A percentile compares a stretch with the other conserved stretches of the same genome.
phyloP scores from a whole-genome alignment of 257 asterid genomes.

The Ehretia macrophylla region DNA sequence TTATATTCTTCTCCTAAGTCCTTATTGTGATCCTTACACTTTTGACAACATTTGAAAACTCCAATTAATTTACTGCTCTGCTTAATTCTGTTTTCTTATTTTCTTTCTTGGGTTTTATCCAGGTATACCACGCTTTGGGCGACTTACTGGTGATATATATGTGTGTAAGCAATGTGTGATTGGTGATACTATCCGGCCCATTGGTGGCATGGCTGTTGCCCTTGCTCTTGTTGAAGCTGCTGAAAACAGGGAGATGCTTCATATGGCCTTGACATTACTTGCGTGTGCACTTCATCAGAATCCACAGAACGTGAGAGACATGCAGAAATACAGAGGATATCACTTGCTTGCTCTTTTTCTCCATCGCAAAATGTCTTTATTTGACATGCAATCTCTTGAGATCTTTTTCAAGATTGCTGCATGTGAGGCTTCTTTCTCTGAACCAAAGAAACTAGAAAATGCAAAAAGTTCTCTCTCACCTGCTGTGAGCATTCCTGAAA shows the following conservation, averaged over 20 bases:
- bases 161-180: slow-evolving; percentile 89
- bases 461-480: slow-evolving; percentile 50
- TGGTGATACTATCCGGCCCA: slow-evolving; percentile 86
- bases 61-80: slow-evolving; percentile 2
- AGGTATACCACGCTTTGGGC: slow-evolving; percentile 99
- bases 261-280: slow-evolving; percentile 84
- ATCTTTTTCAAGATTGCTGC: slow-evolving; percentile 98
- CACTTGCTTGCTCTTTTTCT: slow-evolving; percentile 93
- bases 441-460: slow-evolving; percentile 57
- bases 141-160: slow-evolving; percentile 83
- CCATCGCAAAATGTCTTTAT: slow-evolving; percentile 87
- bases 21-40: not conserved
- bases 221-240: slow-evolving; percentile 99
- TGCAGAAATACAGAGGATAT: slow-evolving; percentile 93
- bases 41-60: slow-evolving; percentile 1
- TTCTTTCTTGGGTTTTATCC: slow-evolving; percentile 24
- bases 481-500: slow-evolving; percentile 43
- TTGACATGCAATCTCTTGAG: slow-evolving; percentile 98
- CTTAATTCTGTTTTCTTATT: slow-evolving; percentile 14
- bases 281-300: slow-evolving; percentile 93
- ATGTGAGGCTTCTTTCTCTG: slow-evolving; percentile 97
- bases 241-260: slow-evolving; percentile 98
- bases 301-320: slow-evolving; percentile 95
- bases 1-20: slow-evolving; percentile 7
- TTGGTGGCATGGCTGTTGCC: slow-evolving; percentile 95